phyloP scores from a whole-genome alignment of 768 basidiomycete species.

The Termitomyces sp. region DNA sequence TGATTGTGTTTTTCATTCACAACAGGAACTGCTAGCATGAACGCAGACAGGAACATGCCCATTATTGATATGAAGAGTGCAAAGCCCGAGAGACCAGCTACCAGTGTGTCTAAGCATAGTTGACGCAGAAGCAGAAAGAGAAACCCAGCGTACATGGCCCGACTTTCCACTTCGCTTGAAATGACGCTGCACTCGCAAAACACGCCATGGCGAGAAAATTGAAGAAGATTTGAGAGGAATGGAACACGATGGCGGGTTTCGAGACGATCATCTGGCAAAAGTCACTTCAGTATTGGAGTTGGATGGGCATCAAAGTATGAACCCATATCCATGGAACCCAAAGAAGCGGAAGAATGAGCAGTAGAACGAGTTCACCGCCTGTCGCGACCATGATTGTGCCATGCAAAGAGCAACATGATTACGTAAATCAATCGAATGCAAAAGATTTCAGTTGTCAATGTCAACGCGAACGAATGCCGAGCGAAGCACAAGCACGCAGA shows the following conservation, averaged over 20 bases:
- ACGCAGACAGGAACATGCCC: constrained; percentile 68
- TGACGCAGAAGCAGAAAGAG: not conserved
- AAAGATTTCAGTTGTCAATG: constrained; percentile 3
- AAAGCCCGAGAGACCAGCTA: constrained; percentile 86
- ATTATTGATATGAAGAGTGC: constrained; percentile 76
- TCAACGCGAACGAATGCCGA: not conserved
- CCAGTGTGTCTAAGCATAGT: not conserved
- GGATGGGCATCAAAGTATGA: constrained; percentile 18
- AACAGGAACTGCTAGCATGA: constrained; percentile 77
- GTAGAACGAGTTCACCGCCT: constrained; percentile 50
- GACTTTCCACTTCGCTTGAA: constrained; percentile 81
- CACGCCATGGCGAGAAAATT: constrained; percentile 91
- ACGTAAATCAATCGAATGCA: constrained; percentile 32
- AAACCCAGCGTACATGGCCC: constrained; percentile 72
- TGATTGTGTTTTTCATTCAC: constrained; percentile 85
- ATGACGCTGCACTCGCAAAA: constrained; percentile 84
- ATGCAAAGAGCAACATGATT: constrained; percentile 40
- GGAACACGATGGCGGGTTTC: constrained; percentile 76
- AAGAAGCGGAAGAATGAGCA: constrained; percentile 62
- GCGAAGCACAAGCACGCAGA: constrained; percentile 3
- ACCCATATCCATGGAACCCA: constrained; percentile 75
- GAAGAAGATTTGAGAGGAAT: constrained; percentile 83
- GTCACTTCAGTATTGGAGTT: constrained; percentile 2
- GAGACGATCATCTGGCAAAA: constrained; percentile 76
- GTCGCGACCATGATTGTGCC: constrained; percentile 34